A percentile compares a stretch with the other conserved stretches of the same genome.
Conservation (phyloP, 768 basidiomycete genomes). For the Rhizopogon vinicolor region DNA sequence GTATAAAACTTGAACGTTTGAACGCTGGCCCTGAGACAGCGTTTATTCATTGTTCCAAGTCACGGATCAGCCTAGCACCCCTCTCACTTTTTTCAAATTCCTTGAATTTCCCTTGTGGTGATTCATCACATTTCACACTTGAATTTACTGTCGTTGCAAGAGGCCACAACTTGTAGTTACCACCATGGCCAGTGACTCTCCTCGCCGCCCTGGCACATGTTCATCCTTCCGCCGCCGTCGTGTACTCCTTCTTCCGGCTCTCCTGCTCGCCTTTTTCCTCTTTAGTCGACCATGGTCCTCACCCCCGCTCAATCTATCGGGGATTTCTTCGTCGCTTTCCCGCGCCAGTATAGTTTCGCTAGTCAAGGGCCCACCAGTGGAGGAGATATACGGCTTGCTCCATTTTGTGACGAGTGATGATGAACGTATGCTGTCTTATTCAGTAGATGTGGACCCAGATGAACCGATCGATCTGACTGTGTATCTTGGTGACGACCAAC, state of each 20-base stretch:
- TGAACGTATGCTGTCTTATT: constrained; percentile 35
- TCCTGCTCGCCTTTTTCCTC: constrained; percentile 32
- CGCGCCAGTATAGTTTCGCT: constrained; percentile 37
- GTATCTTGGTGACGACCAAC: constrained; percentile 32
- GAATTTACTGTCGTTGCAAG: background rate
- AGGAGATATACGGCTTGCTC: constrained; percentile 71
- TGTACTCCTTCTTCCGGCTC: constrained; percentile 33
- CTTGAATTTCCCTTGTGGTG: background rate
- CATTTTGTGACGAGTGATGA: constrained; percentile 50
- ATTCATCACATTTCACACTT: background rate
- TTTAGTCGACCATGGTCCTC: constrained; percentile 40
- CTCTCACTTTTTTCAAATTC: background rate
- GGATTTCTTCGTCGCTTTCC: constrained; percentile 26
- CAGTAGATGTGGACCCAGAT: constrained; percentile 39
- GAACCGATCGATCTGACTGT: constrained; percentile 45
- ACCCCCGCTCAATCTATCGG: constrained; percentile 31
- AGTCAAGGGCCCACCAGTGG: constrained; percentile 32
- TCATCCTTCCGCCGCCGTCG: constrained; percentile 39
- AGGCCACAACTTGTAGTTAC: background rate
- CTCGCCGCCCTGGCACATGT: background rate
- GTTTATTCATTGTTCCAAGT: background rate
- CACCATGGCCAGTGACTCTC: background rate
- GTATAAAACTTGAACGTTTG: too few relatives aligned
- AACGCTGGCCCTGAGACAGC: background rate
- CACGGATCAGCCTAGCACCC: background rate